Base-by-base conservation (phyloP, 2,329 filamentous ascomycete genomes). In the Aphanoascus verrucosus region DNA sequence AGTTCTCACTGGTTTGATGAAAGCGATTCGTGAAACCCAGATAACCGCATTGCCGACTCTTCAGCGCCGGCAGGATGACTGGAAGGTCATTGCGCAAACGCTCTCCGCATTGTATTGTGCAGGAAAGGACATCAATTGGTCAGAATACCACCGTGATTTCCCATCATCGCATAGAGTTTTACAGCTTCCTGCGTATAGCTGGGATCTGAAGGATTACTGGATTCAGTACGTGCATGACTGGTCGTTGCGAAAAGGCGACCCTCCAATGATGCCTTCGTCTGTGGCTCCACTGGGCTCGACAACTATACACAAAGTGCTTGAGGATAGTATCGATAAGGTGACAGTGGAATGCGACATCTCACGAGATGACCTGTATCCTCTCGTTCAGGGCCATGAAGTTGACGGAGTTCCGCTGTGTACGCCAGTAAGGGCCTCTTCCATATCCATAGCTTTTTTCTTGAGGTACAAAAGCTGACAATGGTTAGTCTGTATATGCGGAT, bases 121-220 rank as follows among this genome's bases (percentile, higher is more conserved):
- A 8, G 85, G 84, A 38, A 69, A 86, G 6, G 72, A 76, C 41
- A 72, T 90, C 55, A 75, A 84, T 64, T 90, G 85, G 78, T 78
- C 82, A 56, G 85, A 88, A 67, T 86, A 79, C 62, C 81, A 86
- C 67, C 72, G 75, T 42, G 75, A 80, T 51, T 85, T 82, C 64
- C 77, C 80, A 59, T 64, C 71, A 37, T 74, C 74, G 1, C 76
- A 83, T 41, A 72, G 77, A 41, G 70, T 87, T 14, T 69, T 85
- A n/a, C 72, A 78, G n/a, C 70, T 88, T 3, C 84, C 84, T 1
- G 75, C 77, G 0, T 88, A 88, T 64, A 75, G 75, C 0, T 88
- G 83, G 64, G 82, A 88, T 64, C 72, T 79, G 58, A 86, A 87
- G 73, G 81, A 79, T 59, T 86, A 87, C 67, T 86, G 83, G 83